Conservation (phyloP, 169 alveolate species). For the Plasmodium inui region DNA sequence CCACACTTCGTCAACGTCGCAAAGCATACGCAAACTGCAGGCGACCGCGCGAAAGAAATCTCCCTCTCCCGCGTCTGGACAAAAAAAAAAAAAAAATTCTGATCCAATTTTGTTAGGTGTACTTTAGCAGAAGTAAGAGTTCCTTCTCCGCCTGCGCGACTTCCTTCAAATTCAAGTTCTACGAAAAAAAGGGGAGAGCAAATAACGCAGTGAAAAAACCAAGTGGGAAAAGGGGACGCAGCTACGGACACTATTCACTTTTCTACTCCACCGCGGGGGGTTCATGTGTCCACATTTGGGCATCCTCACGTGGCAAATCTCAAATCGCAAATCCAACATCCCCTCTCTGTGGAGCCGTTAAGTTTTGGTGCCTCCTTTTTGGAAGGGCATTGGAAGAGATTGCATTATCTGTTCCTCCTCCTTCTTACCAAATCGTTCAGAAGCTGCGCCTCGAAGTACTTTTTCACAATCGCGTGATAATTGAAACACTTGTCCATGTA, state of each 20-base stretch:
- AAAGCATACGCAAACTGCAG: not conserved
- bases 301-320: not conserved
- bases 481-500: conserved; percentile 52
- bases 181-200: not conserved
- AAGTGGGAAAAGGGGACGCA: not conserved
- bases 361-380: not conserved
- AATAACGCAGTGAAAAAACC: not conserved
- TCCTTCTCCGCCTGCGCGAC: conserved; percentile 51
- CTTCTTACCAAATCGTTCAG: conserved; percentile 20
- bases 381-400: not conserved
- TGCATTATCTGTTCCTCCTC: not conserved
- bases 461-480: conserved; percentile 39
- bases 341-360: not conserved
- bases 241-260: not conserved
- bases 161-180: conserved; percentile 38
- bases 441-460: conserved; percentile 37
- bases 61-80: not conserved
- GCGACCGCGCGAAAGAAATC: not conserved
- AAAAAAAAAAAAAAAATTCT: not conserved
- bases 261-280: not conserved
- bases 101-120: conserved; percentile 6
- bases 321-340: too few relatives aligned
- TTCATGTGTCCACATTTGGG: not conserved
- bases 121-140: conserved; percentile 38
- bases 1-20: not conserved